Evolutionary conservation across 257 asterid genomes (phyloP), one percentile per base, ranked within the genome.

Genomic region (Catharanthus roseus): DNA sequence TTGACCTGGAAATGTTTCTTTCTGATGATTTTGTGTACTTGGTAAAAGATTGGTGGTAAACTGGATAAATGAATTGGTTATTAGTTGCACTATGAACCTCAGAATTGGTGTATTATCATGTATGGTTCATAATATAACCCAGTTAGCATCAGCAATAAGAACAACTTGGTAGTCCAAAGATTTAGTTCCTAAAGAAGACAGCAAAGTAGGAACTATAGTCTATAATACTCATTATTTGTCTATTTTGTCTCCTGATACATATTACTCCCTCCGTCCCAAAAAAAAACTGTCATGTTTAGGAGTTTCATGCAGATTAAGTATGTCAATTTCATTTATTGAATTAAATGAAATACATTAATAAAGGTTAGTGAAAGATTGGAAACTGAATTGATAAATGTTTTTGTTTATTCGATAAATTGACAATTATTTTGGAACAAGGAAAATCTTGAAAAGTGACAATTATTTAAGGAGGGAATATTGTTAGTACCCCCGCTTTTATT

Each of bases 1-100:
- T 64, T 29, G 18, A 68, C 71, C 24, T 45, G 23, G 41, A 45
- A 18, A 44, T 65, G 49, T 47, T 82, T 75, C 67, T 19, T 10
- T 65, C 19, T 72, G 21, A 15, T 73, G 64, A n/a, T n/a, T n/a
- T 31, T 72, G 26, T 1, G 34, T 51, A 10, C 5, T 71, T 15
- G 18, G 34, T 19, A 26, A 54, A 19, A 18, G 1, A 18, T 26
- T 63, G 11, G 10, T 24, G 26, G 29, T 28, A 42, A 50, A 69
- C 36, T 45, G 55, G 15, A 8, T 51, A 58, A 31, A 1, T 58
- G 2, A 29, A 13, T 58, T 29, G 11, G 65, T 6, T 38, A 36
- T 2, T 54, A 23, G 26, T 53, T 36, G 6, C 18, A 36, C n/a
- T 21, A 1, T 5, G 23, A 51, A 53, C 33, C 53, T 33, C 57